phyloP scores from a whole-genome alignment of 1,139 yeast genomes.

The Scheffersomyces lignicola region DNA sequence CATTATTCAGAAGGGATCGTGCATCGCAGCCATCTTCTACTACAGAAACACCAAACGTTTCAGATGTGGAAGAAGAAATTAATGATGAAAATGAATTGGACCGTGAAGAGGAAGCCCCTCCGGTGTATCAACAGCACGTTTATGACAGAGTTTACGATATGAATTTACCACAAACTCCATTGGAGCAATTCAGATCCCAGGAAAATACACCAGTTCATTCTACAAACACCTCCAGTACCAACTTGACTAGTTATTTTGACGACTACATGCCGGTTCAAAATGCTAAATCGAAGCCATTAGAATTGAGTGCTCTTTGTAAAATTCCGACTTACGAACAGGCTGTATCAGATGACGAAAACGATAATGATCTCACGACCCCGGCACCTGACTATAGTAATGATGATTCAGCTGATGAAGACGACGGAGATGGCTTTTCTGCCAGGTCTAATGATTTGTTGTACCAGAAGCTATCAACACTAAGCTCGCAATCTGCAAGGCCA shows the following conservation, averaged over 20 bases:
- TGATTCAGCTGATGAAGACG: not conserved
- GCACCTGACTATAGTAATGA: slow-evolving; percentile 20
- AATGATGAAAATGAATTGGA: slow-evolving; percentile 23
- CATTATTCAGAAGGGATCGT: slow-evolving; percentile 33
- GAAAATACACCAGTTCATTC: slow-evolving; percentile 18
- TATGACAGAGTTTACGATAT: slow-evolving; percentile 39
- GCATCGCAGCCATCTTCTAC: slow-evolving; percentile 11
- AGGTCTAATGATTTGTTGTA: slow-evolving; percentile 3
- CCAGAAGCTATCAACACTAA: not conserved
- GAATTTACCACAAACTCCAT: slow-evolving; percentile 36
- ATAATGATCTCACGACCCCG: slow-evolving; percentile 16
- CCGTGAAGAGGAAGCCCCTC: slow-evolving; percentile 38
- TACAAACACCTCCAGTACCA: slow-evolving; percentile 17
- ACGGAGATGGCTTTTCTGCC: not conserved
- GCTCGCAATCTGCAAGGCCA: not conserved
- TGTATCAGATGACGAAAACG: slow-evolving; percentile 21
- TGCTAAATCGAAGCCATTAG: slow-evolving; percentile 7
- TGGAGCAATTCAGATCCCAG: slow-evolving; percentile 37
- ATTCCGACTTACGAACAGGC: slow-evolving; percentile 27
- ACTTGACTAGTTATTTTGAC: slow-evolving; percentile 29
- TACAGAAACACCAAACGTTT: slow-evolving; percentile 13
- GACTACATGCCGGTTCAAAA: not conserved
- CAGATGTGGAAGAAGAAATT: slow-evolving; percentile 16
- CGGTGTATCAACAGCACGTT: slow-evolving; percentile 39
- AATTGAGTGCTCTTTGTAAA: slow-evolving; percentile 15